Percentiles rank a stretch among this genome's conserved stretches.
phyloP scores from a whole-genome alignment of 2,329 filamentous ascomycete genomes.

The Xylogone sp. region DNA sequence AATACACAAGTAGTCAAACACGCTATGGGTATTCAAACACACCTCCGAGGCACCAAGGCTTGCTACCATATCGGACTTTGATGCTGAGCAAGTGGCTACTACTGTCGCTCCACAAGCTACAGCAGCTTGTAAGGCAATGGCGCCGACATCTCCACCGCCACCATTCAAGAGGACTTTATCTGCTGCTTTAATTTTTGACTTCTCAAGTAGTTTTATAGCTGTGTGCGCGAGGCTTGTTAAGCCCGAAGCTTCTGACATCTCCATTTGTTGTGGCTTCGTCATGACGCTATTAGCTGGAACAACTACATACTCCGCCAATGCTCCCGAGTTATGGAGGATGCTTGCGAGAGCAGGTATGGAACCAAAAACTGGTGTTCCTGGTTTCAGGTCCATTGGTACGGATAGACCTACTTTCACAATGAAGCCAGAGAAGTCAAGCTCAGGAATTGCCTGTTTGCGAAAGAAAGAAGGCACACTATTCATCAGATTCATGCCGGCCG shows the following conservation, averaged over 20 bases:
- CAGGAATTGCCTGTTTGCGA: background rate
- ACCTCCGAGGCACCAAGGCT: conserved; percentile 45
- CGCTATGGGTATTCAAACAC: conserved; percentile 5
- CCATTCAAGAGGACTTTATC: conserved; percentile 44
- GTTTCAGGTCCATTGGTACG: conserved; percentile 7
- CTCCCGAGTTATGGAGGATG: conserved; percentile 32
- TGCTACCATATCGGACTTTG: conserved; percentile 41
- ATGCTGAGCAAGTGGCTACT: conserved; percentile 43
- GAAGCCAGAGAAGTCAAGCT: background rate
- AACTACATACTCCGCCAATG: conserved; percentile 36
- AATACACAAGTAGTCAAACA: background rate
- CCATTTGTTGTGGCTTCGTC: conserved; percentile 27
- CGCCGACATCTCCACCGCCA: conserved; percentile 48
- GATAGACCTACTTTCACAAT: background rate
- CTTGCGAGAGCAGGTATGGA: conserved; percentile 31
- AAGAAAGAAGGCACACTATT: background rate
- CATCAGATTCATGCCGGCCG: background rate
- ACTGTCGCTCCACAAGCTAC: conserved; percentile 40
- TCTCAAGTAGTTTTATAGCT: conserved; percentile 34
- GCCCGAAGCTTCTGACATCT: conserved; percentile 32
- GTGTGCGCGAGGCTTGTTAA: conserved; percentile 36
- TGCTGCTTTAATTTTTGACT: conserved; percentile 34
- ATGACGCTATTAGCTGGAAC: conserved; percentile 31
- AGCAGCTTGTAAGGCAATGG: conserved; percentile 41
- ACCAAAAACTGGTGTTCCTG: conserved; percentile 34